Base-by-base conservation (phyloP, 352 stramenopile genomes). In the Paralagenidium karlingii region DNA sequence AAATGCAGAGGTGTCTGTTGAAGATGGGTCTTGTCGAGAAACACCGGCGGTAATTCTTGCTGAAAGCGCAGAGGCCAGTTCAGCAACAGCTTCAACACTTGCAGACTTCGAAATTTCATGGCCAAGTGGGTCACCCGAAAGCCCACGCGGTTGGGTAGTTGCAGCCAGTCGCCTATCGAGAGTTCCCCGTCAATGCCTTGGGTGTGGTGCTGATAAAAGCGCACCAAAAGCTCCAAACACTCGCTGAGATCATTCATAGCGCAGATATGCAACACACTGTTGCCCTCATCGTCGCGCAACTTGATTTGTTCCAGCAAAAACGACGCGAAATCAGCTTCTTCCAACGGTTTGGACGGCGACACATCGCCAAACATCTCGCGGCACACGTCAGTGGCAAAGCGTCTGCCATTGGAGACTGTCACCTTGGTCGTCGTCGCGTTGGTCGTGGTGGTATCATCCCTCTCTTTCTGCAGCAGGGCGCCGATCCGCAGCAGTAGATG, bases 261-360 rank as follows among this genome's bases (percentile, higher is more conserved):
- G 30, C 75, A 87, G 12, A 87, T 49, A 45, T 88, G 75, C 39
- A 87, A 82, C n/a, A 83, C 58, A 22, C 66, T 68, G 48, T 81
- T 82, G 43, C 75, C 75, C 37, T 83, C 69, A 38, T 88, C 76
- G 53, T 89, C 75, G 29, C 56, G 64, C 1, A 53, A 54, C 20
- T 55, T 49, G 22, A 81, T 38, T 34, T 64, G 63, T 24, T 79
- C 75, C 9, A 68, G 53, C 37, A 87, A 46, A n/a, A n/a, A n/a
- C n/a, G n/a, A n/a, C n/a, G n/a, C n/a, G n/a, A n/a, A n/a, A n/a
- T n/a, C n/a, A 16, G 22, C 30, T 7, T 7, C 19, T 7, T 36
- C 30, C 37, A 74, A 43, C 19, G 55, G 53, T 13, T 55, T 60
- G 11, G 31, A 28, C n/a, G 20, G 24, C 2, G 24, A 21, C 3